Percentiles rank a stretch among this genome's conserved stretches.
These are phyloP conservation scores for Fonsecaea monophora DNA, from an alignment of 2,329 filamentous ascomycete species.

Conservation along the genomic window DNA sequence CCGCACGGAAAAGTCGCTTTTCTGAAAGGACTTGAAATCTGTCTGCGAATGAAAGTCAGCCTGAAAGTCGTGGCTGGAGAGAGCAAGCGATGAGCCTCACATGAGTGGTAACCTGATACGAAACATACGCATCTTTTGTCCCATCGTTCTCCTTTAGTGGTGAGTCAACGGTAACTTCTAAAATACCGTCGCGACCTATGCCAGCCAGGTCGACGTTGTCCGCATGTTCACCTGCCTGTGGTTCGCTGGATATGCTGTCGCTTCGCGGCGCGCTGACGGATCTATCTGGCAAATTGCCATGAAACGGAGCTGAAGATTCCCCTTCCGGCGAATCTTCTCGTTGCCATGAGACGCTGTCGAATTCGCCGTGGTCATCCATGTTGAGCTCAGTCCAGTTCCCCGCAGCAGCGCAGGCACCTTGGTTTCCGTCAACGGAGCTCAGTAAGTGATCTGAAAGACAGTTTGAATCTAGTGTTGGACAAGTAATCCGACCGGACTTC, in stretches of 20 bases:
- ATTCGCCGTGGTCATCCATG: slow-evolving; percentile 68
- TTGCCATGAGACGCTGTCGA: slow-evolving; percentile 81
- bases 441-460: not conserved
- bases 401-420: slow-evolving; percentile 30
- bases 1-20: slow-evolving; percentile 76
- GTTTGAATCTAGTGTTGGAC: not conserved
- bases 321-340: slow-evolving; percentile 63
- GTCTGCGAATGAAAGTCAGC: slow-evolving; percentile 63
- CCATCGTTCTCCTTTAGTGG: slow-evolving; percentile 96
- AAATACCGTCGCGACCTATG: slow-evolving; percentile 71
- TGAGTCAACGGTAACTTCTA: slow-evolving; percentile 82
- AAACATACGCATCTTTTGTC: slow-evolving; percentile 95
- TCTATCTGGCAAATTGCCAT: slow-evolving; percentile 43
- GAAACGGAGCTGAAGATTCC: slow-evolving; percentile 46
- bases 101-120: slow-evolving; percentile 90
- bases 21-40: slow-evolving; percentile 91
- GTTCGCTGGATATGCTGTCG: slow-evolving; percentile 53
- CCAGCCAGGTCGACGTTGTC: slow-evolving; percentile 66
- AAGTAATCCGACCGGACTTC: not conserved
- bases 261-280: slow-evolving; percentile 52
- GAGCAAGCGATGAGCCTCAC: slow-evolving; percentile 58
- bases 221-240: slow-evolving; percentile 58
- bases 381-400: slow-evolving; percentile 10
- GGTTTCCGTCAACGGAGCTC: not conserved
- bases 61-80: not conserved